These are phyloP conservation scores for Carpinus viminea DNA, from an alignment of 306 rosid species.

Conservation along the genomic window DNA sequence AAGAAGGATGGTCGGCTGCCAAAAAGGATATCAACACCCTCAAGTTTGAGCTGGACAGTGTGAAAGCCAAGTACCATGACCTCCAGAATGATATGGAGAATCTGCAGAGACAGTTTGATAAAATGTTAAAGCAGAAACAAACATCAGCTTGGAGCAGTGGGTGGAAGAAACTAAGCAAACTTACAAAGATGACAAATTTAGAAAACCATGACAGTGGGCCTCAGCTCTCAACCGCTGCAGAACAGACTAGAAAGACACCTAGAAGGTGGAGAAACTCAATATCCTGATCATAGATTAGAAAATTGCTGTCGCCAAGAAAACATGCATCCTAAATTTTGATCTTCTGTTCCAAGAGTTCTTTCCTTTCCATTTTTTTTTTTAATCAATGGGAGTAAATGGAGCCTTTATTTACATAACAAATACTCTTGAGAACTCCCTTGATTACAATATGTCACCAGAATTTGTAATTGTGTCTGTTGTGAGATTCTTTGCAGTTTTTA, in stretches of 20 bases:
- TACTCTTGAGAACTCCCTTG: constrained; percentile 20
- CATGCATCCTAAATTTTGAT: constrained; percentile 20
- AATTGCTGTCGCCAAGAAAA: constrained; percentile 6
- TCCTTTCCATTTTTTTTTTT: constrained; percentile 11
- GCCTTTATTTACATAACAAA: constrained; percentile 16
- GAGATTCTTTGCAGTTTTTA: constrained; percentile 26
- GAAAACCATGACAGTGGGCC: constrained; percentile 58
- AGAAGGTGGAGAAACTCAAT: constrained; percentile 98
- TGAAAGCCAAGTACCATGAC: constrained; percentile 79
- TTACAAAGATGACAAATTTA: constrained; percentile 52
- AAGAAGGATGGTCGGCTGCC: constrained; percentile 94
- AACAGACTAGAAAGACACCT: constrained; percentile 60
- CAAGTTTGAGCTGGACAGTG: constrained; percentile 86
- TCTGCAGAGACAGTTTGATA: constrained; percentile 90
- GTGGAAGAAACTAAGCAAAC: constrained; percentile 93
- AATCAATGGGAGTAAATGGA: constrained; percentile 27
- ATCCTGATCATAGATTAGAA: constrained; percentile 41
- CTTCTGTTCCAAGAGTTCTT: constrained; percentile 20
- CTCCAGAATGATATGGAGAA: constrained; percentile 84
- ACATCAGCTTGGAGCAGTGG: constrained; percentile 92
- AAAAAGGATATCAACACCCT: constrained; percentile 93
- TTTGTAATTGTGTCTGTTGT: constrained; percentile 29
- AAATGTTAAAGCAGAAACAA: constrained; percentile 78
- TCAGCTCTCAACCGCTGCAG: constrained; percentile 40
- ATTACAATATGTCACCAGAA: constrained; percentile 36